These are phyloP conservation scores for Russula abietina DNA, from an alignment of 768 basidiomycete genomes.

Conservation along the genomic window DNA sequence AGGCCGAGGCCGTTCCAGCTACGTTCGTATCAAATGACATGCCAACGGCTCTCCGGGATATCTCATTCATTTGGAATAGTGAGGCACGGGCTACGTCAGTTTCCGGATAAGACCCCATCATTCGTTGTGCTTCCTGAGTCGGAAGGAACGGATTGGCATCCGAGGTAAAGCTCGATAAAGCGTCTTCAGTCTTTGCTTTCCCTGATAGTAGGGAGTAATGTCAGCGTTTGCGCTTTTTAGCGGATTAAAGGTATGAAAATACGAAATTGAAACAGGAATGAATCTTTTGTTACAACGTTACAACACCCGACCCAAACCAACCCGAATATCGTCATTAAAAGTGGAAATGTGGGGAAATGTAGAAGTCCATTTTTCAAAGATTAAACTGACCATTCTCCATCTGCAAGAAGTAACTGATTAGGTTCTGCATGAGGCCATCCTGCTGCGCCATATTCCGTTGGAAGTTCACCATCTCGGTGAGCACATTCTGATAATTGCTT, in stretches of 20 bases:
- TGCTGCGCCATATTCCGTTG: conserved; percentile 76
- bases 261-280: conserved; percentile 34
- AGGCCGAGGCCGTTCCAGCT: conserved; percentile 14
- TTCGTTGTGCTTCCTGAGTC: conserved; percentile 48
- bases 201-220: conserved; percentile 26
- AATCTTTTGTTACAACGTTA: conserved; percentile 14
- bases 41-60: conserved; percentile 54
- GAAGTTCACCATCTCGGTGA: conserved; percentile 66
- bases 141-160: conserved; percentile 50
- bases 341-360: background rate
- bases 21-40: conserved; percentile 32
- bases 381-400: conserved; percentile 50
- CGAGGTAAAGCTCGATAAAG: conserved; percentile 26
- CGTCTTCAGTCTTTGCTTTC: conserved; percentile 33
- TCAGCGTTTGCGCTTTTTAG: conserved; percentile 25
- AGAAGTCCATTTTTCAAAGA: conserved; percentile 24
- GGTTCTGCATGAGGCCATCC: conserved; percentile 73
- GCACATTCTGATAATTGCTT: conserved; percentile 59
- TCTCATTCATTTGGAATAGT: conserved; percentile 73
- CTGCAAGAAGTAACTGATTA: conserved; percentile 77
- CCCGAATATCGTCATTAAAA: conserved; percentile 13
- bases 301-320: conserved; percentile 4
- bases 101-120: conserved; percentile 45
- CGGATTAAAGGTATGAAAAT: conserved; percentile 29
- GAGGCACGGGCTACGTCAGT: conserved; percentile 60